Conservation (phyloP, 2,329 filamentous ascomycete genomes). For the Achaetomium macrosporum region DNA sequence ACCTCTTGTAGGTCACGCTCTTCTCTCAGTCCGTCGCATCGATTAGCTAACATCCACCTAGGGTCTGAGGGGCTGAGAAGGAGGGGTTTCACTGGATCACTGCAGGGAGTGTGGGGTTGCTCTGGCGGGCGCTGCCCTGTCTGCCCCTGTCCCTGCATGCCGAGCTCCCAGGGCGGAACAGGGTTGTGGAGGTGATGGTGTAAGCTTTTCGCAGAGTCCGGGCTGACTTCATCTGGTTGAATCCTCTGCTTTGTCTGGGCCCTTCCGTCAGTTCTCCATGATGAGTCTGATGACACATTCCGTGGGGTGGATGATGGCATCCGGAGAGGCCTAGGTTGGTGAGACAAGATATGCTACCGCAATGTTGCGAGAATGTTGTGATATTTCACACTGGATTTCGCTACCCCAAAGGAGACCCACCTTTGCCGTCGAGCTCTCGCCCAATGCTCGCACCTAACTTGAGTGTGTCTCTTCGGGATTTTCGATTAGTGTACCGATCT, state of each 20-base stretch:
- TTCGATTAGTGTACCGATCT: too few relatives aligned
- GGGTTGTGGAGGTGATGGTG: not conserved
- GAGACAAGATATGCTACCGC: not conserved
- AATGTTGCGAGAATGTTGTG: slow-evolving; percentile 27
- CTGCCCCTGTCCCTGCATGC: slow-evolving; percentile 3
- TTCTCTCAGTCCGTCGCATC: slow-evolving; percentile 14
- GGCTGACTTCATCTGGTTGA: slow-evolving; percentile 13
- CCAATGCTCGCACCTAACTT: too few relatives aligned
- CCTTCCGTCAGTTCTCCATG: not conserved
- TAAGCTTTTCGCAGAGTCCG: not conserved
- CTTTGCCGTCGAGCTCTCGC: not conserved
- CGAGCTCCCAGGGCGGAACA: not conserved
- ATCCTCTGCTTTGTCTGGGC: not conserved
- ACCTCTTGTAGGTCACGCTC: slow-evolving; percentile 22
- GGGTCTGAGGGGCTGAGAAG: slow-evolving; percentile 19
- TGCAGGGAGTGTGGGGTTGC: slow-evolving; percentile 12
- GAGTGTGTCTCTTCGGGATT: too few relatives aligned
- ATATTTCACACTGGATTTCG: slow-evolving; percentile 15
- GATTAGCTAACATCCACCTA: slow-evolving; percentile 22
- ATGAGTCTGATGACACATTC: slow-evolving; percentile 18
- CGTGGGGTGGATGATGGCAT: slow-evolving; percentile 20
- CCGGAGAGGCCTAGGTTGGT: slow-evolving; percentile 1
- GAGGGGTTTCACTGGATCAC: slow-evolving; percentile 7
- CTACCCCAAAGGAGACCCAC: not conserved
- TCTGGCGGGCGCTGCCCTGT: not conserved